Evolutionary conservation across 164 flowering plant genomes (phyloP).

Genomic region (Vitis rupestris): DNA sequence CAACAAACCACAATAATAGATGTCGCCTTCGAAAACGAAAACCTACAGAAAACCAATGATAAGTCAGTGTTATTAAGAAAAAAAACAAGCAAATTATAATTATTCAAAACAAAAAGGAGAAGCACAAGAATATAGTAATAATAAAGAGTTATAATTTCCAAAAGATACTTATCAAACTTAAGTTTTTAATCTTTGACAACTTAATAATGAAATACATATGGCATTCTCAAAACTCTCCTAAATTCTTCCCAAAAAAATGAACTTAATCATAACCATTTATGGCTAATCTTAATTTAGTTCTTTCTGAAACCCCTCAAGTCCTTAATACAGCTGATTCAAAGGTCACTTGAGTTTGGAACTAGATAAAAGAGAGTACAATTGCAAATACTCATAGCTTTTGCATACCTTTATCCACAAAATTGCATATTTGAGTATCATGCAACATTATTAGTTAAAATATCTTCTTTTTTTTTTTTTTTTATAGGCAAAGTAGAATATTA

Average conservation of each 20-base stretch:
- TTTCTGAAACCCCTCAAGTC: no score
- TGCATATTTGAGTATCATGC: no score
- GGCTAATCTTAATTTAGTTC: no score
- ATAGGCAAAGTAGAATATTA: no score
- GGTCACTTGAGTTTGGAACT: no score
- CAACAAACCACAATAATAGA: slow-evolving; percentile 42
- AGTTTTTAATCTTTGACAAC: not conserved
- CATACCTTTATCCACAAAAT: no score
- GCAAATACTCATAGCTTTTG: no score
- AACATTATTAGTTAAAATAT: no score
- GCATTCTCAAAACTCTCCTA: not conserved
- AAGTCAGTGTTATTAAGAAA: not conserved
- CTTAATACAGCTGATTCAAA: no score
- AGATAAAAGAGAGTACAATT: no score
- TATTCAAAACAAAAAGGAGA: not conserved
- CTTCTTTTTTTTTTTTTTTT: no score
- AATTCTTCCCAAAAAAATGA: not conserved
- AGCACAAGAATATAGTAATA: not conserved
- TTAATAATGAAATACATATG: not conserved
- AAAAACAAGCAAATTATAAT: not conserved
- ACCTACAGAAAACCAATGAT: slow-evolving; percentile 29
- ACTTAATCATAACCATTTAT: no score
- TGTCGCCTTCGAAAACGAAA: slow-evolving; percentile 35
- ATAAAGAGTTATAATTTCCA: not conserved
- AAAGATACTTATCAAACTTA: not conserved